Conservation (phyloP, 1,284 basidiomycete species). For the Inonotus obliquus region DNA sequence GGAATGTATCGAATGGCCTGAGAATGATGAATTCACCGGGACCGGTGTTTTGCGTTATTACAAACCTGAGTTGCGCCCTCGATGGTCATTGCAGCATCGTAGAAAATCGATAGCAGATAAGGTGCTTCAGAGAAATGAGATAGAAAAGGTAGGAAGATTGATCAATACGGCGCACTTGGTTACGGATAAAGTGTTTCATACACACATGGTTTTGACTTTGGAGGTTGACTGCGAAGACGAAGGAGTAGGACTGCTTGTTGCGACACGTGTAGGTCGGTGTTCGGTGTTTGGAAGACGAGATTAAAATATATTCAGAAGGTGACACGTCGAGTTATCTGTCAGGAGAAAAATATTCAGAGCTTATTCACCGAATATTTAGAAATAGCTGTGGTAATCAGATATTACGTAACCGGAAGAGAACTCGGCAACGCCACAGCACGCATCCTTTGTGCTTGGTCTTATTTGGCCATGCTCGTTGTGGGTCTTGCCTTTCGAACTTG, state of each 20-base stretch:
- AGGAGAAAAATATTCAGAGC: background rate
- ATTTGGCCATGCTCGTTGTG: background rate
- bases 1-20: background rate
- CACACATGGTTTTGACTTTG: conserved; percentile 4
- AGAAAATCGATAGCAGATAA: too few species aligned
- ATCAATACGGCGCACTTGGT: background rate
- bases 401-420: background rate
- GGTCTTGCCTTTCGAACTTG: background rate
- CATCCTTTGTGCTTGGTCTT: background rate
- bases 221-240: background rate
- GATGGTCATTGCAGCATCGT: too few species aligned
- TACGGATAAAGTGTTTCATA: conserved; percentile 6
- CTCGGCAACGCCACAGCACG: conserved; percentile 4
- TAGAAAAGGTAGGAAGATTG: background rate
- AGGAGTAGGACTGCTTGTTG: background rate
- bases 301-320: too few species aligned
- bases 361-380: background rate
- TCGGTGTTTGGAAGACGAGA: conserved; percentile 3
- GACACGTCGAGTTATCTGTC: conserved; percentile 4
- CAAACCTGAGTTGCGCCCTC: too few species aligned
- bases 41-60: background rate
- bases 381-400: background rate
- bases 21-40: background rate
- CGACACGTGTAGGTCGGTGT: background rate
- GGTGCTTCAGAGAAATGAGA: background rate